A percentile compares a stretch with the other conserved stretches of the same genome.
phyloP scores from a whole-genome alignment of 208 protist species.

The Trypanosomatidae sp. region DNA sequence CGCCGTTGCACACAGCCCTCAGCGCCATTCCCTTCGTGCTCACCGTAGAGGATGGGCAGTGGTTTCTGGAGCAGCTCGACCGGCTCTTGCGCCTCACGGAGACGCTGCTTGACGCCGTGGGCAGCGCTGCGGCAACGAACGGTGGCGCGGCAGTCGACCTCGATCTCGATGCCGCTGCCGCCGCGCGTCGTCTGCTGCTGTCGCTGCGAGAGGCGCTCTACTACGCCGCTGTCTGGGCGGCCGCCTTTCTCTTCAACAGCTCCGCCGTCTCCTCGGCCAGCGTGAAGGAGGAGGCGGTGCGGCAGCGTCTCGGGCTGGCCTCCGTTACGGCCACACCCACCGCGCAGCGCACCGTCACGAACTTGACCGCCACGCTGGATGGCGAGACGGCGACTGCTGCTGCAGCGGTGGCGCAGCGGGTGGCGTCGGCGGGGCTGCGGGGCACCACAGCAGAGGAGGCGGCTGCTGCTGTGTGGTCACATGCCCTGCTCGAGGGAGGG shows the following conservation, averaged over 20 bases:
- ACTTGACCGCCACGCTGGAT: conserved; percentile 10
- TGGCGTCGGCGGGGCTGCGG: neutral
- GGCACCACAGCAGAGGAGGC: neutral
- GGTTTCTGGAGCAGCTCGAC: conserved; percentile 60
- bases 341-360: conserved; percentile 11
- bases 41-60: conserved; percentile 50
- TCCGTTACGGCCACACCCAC: conserved; percentile 26
- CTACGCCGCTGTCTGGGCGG: conserved; percentile 30
- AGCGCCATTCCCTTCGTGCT: conserved; percentile 70
- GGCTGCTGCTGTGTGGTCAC: conserved; percentile 9
- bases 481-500: conserved; percentile 26
- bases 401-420: conserved; percentile 1
- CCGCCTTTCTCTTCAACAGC: conserved; percentile 32
- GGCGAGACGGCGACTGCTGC: conserved; percentile 6
- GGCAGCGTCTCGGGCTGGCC: conserved; percentile 21
- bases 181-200: conserved; percentile 12
- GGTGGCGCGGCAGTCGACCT: neutral
- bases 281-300: conserved; percentile 19
- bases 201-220: conserved; percentile 28
- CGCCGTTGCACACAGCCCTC: conserved; percentile 65
- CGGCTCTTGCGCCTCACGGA: conserved; percentile 27
- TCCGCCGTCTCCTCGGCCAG: conserved; percentile 21
- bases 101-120: conserved; percentile 11
- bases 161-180: neutral
- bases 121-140: neutral